Base-by-base conservation (phyloP, 805 yeast genomes). In the Starmera pachycereana region DNA sequence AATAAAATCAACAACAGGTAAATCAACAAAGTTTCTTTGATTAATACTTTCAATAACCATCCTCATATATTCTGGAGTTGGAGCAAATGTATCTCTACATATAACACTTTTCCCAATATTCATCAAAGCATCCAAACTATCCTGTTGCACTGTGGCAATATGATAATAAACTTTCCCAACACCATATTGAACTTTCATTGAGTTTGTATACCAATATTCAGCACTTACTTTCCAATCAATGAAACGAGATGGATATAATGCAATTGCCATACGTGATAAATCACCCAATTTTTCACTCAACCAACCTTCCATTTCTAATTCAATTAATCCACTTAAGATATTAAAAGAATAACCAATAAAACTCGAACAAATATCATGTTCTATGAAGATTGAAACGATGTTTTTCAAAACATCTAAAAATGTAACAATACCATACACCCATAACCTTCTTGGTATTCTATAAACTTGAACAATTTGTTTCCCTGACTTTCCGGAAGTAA, bases 161-260 rank as follows among this genome's bases (percentile, higher is more conserved):
- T 86, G 95, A 52, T 86, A 86, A 52, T 85, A 86, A 14, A 85
- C 72, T 56, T 87, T 83, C 3, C 96, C 96, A 51, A 81, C 88
- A 2, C 92, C 89, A 52, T 78, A 84, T 46, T 79, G 77, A 12
- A 82, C 73, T 48, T 74, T 73, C 74, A 83, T 73, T 4, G 94
- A 78, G 25, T 76, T 68, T 22, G 75, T 68, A 52, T 86, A 86
- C 96, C 96, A 86, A 56, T 77, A 76, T 56, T 83, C 88, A 2
- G 94, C 81, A 42, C 86, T 73, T 14, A 78, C 59, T 56, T 84
- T 82, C 96, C 96, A 86, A 58, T 86, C 95, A 47, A 84, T 82
- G 54, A 74, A 81, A 38, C 81, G 73, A 2, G 88, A 79, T 8
- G 88, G 80, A 51, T 83, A 84, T 34, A 85, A 63, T 0, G 94